Evolutionary conservation across 306 rosid genomes (phyloP).

Genomic region (Arachis hypogaea): DNA sequence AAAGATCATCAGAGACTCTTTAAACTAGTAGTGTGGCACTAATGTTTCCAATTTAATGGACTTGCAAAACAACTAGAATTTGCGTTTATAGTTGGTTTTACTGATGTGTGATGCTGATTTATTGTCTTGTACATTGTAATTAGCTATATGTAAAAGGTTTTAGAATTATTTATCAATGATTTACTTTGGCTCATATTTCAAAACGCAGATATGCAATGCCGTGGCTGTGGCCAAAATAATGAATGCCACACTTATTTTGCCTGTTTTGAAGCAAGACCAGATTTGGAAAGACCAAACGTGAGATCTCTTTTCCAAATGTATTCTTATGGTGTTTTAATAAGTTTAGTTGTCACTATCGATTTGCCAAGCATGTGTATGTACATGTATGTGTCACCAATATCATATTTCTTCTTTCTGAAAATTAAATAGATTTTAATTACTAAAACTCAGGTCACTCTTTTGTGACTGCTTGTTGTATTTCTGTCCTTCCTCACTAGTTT

Average conservation of each 20-base stretch:
- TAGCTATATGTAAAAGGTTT: background rate
- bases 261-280: conserved; percentile 97
- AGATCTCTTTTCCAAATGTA: conserved; percentile 46
- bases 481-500: conserved; percentile 2
- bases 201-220: conserved; percentile 95
- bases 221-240: conserved; percentile 98
- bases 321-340: conserved; percentile 29
- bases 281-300: conserved; percentile 99
- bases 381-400: conserved; percentile 10
- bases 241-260: conserved; percentile 96
- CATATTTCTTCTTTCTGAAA: conserved; percentile 1
- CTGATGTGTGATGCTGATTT: conserved; percentile 33
- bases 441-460: conserved; percentile 1
- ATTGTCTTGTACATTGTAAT: background rate
- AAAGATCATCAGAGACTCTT: conserved; percentile 4
- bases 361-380: conserved; percentile 16
- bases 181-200: conserved; percentile 29
- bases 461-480: conserved; percentile 17
- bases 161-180: conserved; percentile 28
- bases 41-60: conserved; percentile 30
- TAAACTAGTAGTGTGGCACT: conserved; percentile 13
- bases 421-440: conserved; percentile 13
- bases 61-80: conserved; percentile 25
- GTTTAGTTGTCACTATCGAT: conserved; percentile 28
- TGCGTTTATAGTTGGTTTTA: conserved; percentile 25